A percentile compares a stretch with the other conserved stretches of the same genome.
phyloP scores from a whole-genome alignment of 495 filamentous ascomycete genomes.

The Aspergillus nanangensis region DNA sequence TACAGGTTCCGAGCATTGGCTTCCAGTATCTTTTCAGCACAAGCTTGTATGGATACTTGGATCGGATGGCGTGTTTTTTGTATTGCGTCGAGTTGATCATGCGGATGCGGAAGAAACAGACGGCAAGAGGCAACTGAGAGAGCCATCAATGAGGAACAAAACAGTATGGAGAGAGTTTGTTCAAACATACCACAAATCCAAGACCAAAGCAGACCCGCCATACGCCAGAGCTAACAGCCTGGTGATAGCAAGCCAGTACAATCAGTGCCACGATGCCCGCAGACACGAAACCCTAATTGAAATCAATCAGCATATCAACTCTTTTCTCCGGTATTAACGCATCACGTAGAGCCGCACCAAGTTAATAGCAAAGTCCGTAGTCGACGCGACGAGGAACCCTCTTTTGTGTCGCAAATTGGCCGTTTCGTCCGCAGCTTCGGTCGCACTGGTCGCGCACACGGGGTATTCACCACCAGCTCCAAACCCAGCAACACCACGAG shows the following conservation, averaged over 20 bases:
- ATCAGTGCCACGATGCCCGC: conserved; percentile 28
- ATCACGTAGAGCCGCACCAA: conserved; percentile 8
- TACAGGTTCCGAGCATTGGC: conserved; percentile 35
- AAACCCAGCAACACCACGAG: conserved; percentile 49
- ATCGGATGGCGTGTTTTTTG: conserved; percentile 31
- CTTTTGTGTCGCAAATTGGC: conserved; percentile 18
- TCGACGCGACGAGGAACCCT: conserved; percentile 27
- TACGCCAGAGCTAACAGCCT: conserved; percentile 20
- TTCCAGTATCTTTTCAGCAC: conserved; percentile 36
- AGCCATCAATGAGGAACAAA: background rate
- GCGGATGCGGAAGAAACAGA: conserved; percentile 36
- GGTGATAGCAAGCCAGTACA: conserved; percentile 24
- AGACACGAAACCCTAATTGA: conserved; percentile 23
- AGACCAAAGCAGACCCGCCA: conserved; percentile 34
- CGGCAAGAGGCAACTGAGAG: conserved; percentile 22
- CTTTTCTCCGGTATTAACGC: background rate
- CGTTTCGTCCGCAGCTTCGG: conserved; percentile 44
- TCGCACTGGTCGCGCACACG: conserved; percentile 38
- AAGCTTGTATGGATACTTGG: conserved; percentile 28
- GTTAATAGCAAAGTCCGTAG: conserved; percentile 31
- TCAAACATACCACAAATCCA: conserved; percentile 26
- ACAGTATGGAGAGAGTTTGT: background rate
- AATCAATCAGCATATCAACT: background rate
- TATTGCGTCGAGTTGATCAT: conserved; percentile 37
- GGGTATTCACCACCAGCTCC: conserved; percentile 48